Conservation (phyloP, 352 stramenopile genomes). For the Globisporangium abappressorium region DNA sequence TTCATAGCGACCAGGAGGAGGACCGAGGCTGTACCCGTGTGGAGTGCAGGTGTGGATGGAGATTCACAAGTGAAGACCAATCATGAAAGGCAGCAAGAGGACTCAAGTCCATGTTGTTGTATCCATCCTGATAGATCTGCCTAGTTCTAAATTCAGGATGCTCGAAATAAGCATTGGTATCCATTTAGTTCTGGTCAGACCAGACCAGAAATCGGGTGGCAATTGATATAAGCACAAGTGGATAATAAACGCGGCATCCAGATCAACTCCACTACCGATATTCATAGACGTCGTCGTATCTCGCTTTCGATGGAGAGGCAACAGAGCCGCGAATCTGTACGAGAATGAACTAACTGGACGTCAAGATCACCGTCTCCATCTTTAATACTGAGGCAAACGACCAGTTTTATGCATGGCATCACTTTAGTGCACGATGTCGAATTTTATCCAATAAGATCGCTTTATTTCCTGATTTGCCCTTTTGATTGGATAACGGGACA, state of each 20-base stretch:
- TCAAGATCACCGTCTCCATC: not conserved
- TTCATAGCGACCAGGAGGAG: not conserved
- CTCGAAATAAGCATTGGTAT: not conserved
- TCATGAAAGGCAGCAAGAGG: not conserved
- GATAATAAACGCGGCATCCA: no score
- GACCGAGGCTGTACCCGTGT: not conserved
- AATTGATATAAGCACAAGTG: not conserved
- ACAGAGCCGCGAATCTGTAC: not conserved
- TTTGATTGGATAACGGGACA: no score
- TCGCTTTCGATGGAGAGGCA: not conserved
- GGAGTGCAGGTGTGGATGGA: not conserved
- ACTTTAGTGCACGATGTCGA: no score
- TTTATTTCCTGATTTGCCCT: no score
- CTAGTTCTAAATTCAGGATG: not conserved
- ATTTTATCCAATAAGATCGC: no score
- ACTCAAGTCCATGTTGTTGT: not conserved
- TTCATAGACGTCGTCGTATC: not conserved
- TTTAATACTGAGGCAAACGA: not conserved
- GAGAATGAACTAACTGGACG: not conserved
- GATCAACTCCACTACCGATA: no score
- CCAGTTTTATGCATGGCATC: no score
- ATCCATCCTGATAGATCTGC: not conserved
- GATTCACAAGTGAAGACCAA: not conserved
- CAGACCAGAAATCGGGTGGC: not conserved
- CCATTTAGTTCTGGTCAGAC: not conserved